Conservation (phyloP, 495 filamentous ascomycete species). For the Platismatia glauca region DNA sequence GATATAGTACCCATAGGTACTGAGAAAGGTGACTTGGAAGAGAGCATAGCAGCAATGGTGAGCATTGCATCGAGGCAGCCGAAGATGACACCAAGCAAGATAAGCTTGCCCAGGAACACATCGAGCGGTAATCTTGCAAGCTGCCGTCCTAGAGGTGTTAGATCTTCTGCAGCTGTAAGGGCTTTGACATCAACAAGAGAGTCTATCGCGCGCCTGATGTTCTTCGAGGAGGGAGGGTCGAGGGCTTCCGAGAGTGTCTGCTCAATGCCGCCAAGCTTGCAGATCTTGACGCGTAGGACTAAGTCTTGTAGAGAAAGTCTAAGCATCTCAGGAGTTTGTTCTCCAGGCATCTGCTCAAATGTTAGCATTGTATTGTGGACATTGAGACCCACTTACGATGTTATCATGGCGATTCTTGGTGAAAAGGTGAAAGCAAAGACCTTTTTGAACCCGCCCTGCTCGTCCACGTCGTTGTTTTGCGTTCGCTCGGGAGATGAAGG, state of each 20-base stretch:
- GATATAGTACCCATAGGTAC: constrained; percentile 71
- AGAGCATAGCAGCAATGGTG: constrained; percentile 85
- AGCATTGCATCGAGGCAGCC: constrained; percentile 82
- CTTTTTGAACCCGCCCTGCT: constrained; percentile 91
- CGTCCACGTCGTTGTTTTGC: constrained; percentile 88
- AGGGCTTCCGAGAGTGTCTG: constrained; percentile 80
- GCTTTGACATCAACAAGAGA: constrained; percentile 89
- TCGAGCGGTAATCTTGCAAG: constrained; percentile 83
- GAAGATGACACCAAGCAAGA: constrained; percentile 74
- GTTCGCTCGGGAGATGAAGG: constrained; percentile 88
- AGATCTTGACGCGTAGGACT: constrained; percentile 93
- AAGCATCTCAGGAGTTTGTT: constrained; percentile 93
- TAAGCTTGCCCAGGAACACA: constrained; percentile 87
- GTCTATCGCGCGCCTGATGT: constrained; percentile 85
- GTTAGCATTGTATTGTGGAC: neutral
- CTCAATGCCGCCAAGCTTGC: constrained; percentile 85
- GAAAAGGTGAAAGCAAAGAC: constrained; percentile 91
- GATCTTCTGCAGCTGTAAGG: constrained; percentile 65
- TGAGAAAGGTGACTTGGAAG: constrained; percentile 88
- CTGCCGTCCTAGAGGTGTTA: constrained; percentile 79
- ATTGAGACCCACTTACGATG: constrained; percentile 11
- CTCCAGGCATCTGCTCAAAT: constrained; percentile 53
- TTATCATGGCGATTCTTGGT: constrained; percentile 77
- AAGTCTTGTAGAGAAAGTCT: constrained; percentile 89
- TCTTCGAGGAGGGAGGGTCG: constrained; percentile 81